These are phyloP conservation scores for Ochromonas danica DNA, from an alignment of 108 stramenopile species.

Conservation along the genomic window DNA sequence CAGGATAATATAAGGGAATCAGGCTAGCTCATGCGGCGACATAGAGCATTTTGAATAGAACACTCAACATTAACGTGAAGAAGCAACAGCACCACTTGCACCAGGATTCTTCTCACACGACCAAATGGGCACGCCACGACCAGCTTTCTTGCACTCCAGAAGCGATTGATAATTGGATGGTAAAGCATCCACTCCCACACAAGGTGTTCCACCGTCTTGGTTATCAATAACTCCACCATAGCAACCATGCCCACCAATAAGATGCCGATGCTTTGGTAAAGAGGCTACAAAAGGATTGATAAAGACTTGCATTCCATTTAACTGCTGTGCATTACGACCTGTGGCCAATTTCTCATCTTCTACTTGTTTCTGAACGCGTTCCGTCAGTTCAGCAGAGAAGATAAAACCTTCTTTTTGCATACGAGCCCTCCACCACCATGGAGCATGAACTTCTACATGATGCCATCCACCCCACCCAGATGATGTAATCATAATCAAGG, in stretches of 20 bases:
- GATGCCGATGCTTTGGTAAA: conserved; percentile 21
- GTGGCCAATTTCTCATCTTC: conserved; percentile 24
- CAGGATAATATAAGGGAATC: too few relatives aligned
- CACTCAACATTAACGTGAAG: too few relatives aligned
- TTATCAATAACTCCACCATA: neutral
- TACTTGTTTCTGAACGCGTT: too few relatives aligned
- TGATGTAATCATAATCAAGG: conserved; percentile 70
- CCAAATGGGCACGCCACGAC: too few relatives aligned
- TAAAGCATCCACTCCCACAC: conserved; percentile 3
- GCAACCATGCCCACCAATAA: conserved; percentile 32
- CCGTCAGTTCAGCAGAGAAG: conserved; percentile 38
- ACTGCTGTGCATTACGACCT: neutral
- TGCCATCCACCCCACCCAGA: conserved; percentile 62
- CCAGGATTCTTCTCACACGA: too few relatives aligned
- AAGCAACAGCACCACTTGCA: too few relatives aligned
- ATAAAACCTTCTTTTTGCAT: conserved; percentile 24
- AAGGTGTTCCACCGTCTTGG: conserved; percentile 3
- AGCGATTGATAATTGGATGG: neutral
- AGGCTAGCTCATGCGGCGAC: too few relatives aligned
- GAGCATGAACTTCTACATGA: conserved; percentile 41
- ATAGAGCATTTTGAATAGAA: too few relatives aligned
- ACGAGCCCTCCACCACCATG: conserved; percentile 42
- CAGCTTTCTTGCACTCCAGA: conserved; percentile 23
- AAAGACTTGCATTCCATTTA: conserved; percentile 8
- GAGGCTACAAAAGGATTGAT: conserved; percentile 21